Conservation (phyloP, 441 rosid species). For the Biscutella laevigata region DNA sequence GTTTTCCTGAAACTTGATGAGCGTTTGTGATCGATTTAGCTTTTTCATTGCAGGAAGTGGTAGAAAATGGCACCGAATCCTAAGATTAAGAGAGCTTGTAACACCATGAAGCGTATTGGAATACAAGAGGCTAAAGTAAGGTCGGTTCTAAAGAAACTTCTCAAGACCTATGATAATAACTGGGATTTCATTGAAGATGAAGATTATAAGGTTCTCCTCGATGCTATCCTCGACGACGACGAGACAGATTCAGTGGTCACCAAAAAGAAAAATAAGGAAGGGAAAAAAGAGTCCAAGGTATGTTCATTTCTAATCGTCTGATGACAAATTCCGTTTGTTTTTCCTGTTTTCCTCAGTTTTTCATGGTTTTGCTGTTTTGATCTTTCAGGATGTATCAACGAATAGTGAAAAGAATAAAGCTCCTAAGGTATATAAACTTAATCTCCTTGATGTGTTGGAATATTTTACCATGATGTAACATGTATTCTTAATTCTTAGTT, state of each 20-base stretch:
- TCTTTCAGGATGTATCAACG: slow-evolving; percentile 29
- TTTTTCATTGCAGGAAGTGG: slow-evolving; percentile 1
- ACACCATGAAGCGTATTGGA: slow-evolving; percentile 53
- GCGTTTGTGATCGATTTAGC: background rate
- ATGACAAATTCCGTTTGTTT: background rate
- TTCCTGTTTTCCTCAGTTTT: background rate
- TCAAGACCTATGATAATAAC: slow-evolving; percentile 49
- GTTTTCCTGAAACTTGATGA: background rate
- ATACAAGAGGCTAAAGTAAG: slow-evolving; percentile 39
- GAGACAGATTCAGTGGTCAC: no score
- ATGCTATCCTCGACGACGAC: slow-evolving; percentile 64
- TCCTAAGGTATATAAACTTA: slow-evolving; percentile 28
- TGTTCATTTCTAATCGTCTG: background rate
- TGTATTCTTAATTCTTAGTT: no score
- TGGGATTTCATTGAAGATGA: slow-evolving; percentile 64
- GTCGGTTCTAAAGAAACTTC: slow-evolving; percentile 52
- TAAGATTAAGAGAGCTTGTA: slow-evolving; percentile 38
- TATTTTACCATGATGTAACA: background rate
- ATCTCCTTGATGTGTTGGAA: background rate
- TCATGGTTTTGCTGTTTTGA: background rate
- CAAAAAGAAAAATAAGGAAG: background rate
- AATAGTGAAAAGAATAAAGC: slow-evolving; percentile 8
- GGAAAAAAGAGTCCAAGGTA: background rate
- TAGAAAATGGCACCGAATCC: slow-evolving; percentile 31
- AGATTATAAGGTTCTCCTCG: slow-evolving; percentile 52